Evolutionary conservation across 257 asterid genomes (phyloP).

Genomic region (Dorcoceras hygrometricum): DNA sequence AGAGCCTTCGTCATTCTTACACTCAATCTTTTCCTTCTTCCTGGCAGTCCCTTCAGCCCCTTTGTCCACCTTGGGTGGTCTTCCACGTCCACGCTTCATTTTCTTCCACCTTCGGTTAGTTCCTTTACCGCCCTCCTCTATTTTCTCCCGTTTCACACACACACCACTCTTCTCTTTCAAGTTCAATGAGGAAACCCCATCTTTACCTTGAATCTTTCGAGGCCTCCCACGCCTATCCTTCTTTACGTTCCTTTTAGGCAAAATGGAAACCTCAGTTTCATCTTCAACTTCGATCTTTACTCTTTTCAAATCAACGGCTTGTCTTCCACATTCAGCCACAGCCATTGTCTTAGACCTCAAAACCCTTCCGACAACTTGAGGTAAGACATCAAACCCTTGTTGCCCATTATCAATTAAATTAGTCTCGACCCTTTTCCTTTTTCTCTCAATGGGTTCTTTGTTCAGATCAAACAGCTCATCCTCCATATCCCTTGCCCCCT

Average conservation of each 20-base stretch:
- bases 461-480: conserved; percentile 55
- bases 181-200: conserved; percentile 20
- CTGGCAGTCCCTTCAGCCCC: conserved; percentile 14
- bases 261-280: conserved; percentile 13
- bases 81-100: conserved; percentile 34
- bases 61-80: conserved; percentile 31
- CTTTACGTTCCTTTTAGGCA: conserved; percentile 7
- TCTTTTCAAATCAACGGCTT: conserved; percentile 34
- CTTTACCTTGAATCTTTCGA: conserved; percentile 20
- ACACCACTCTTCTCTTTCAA: conserved; percentile 21
- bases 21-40: conserved; percentile 30
- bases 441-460: conserved; percentile 44
- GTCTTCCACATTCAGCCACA: conserved; percentile 45
- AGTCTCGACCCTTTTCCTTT: conserved; percentile 39
- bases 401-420: conserved; percentile 23
- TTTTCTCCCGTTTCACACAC: neutral
- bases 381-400: conserved; percentile 31
- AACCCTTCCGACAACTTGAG: conserved; percentile 49
- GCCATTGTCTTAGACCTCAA: conserved; percentile 68
- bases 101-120: conserved; percentile 24
- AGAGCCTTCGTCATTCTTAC: conserved; percentile 24
- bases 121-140: conserved; percentile 13
- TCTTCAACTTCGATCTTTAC: conserved; percentile 29
- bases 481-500: conserved; percentile 32
- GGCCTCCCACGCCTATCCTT: conserved; percentile 29